Percentiles rank a stretch among this genome's conserved stretches.
Evolutionary conservation across 2,329 filamentous ascomycete species (phyloP).

Genomic region (Myriosclerotinia scirpicola): DNA sequence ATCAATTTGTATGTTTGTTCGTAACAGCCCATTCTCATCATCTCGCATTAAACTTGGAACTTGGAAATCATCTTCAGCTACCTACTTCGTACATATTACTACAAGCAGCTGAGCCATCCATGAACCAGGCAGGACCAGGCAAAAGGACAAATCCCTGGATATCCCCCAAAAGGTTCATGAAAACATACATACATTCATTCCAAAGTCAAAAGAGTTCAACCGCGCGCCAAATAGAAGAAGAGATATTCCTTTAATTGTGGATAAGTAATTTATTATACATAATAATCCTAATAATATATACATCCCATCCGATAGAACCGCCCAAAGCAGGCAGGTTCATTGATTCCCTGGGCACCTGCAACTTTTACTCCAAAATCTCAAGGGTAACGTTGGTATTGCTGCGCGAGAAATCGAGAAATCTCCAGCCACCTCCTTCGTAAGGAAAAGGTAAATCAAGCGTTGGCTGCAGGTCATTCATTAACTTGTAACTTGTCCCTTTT

Average conservation of each 20-base stretch:
- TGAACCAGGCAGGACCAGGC: background rate
- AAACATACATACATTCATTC: background rate
- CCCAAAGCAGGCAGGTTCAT: background rate
- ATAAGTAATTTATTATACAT: background rate
- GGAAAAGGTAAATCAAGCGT: background rate
- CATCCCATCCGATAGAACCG: too few relatives aligned
- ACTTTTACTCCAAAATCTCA: too few relatives aligned
- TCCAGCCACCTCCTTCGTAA: constrained; percentile 1
- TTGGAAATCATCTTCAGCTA: too few relatives aligned
- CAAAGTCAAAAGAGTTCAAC: background rate
- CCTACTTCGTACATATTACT: too few relatives aligned
- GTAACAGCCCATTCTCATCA: background rate
- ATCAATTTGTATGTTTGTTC: too few relatives aligned
- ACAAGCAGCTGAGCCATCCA: constrained; percentile 6
- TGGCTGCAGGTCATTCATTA: too few relatives aligned
- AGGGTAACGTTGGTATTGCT: too few relatives aligned
- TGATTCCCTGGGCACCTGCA: too few relatives aligned
- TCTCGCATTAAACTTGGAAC: constrained; percentile 13
- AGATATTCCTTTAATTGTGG: constrained; percentile 1
- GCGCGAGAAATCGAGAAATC: too few relatives aligned
- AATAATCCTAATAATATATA: too few relatives aligned
- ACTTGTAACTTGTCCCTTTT: background rate
- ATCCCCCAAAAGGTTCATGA: background rate
- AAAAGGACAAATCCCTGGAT: background rate
- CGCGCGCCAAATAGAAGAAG: constrained; percentile 6